Evolutionary conservation across 23 red algal species (phyloP), one percentile per base, ranked within the genome.

Genomic region (Agarophyton chilense): DNA sequence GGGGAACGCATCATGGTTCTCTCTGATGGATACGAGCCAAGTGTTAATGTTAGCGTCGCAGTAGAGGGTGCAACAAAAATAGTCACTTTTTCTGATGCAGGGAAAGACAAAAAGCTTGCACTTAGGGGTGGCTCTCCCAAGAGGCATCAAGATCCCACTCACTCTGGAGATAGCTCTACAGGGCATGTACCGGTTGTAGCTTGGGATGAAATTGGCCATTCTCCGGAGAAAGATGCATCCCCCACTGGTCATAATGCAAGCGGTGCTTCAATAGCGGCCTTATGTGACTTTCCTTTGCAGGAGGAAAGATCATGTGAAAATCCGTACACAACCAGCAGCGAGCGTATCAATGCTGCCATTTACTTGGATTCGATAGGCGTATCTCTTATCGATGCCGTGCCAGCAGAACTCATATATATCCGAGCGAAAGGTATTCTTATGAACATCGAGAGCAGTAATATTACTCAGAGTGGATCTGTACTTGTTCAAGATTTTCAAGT

Each of bases 51-150:
- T 28, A 54, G 49, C 34, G 81, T 97, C 52, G 81, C 87, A 17
- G 76, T 98, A 17, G 86, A 95, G n/a, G 88, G 96, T 2, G 93
- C 92, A 14, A 95, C 96, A 65, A 95, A 92, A 50, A 88, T 98
- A 22, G 89, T 98, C n/a, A 98, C 92, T 1, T 93, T 98, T 43
- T 84, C 40, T 38, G 96, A 98, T 52, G 96, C 92, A 52, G 94
- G 71, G 17, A 29, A 24, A 35, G 51, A 80, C 5, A 19, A 8
- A 25, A 19, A 55, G 6, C 10, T 46, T 4, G 22, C 34, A 19
- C 13, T 43, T 4, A 70, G 9, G 34, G 38, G 40, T 8, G 68
- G 24, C 1, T 25, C 68, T 43, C 18, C 2, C 4, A 11, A 65
- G 7, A 17, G 16, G 22, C 21, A 29, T 35, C 3, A 3, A 65